Base-by-base conservation (phyloP, 1,284 basidiomycete genomes). In the Austroboletus olivaceoglutinosus region DNA sequence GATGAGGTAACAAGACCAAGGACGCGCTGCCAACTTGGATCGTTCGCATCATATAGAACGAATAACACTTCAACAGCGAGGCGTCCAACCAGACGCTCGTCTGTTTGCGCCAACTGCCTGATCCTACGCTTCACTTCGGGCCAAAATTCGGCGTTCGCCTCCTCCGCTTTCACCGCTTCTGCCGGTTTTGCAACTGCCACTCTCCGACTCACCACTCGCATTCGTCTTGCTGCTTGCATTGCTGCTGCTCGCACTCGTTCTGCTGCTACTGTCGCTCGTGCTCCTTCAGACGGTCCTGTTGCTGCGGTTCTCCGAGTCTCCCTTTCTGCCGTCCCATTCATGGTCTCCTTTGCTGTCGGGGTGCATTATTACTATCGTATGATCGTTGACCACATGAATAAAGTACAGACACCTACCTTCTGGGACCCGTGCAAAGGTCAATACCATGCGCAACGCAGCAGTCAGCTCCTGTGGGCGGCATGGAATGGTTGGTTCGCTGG, bases 401-500 rank as follows among this genome's bases (percentile, higher is more conserved):
- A 39, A 3, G 5, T 8, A 8, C 10, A 5, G n/a, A 39, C 8
- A 9, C 48, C 34, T 23, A 48, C 65, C 57, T 36, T 51, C 43
- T 10, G 51, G 46, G 13, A 57, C 45, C 13, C 21, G 54, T 15
- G 53, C 51, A 16, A 64, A n/a, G 1, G 59, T 53, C 30, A 61
- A 38, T 3, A 60, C 42, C 52, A 59, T 52, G 5, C 60, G 55
- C 10, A 68, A 36, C 0, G 63, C 54, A 1, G 62, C 48, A 38
- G 37, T 33, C 4, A 63, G n/a, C n/a, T n/a, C n/a, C n/a, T n/a
- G n/a, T n/a, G n/a, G n/a, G n/a, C n/a, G n/a, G n/a, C n/a, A 66
- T 48, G 38, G 64, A 55, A 43, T 65, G 50, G 62, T 52, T 13
- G 68, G 65, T 44, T 29, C 86, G 76, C 43, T 82, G 75, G 2